Conservation (phyloP, 345 rosid genomes). For the Sisymbrium irio region DNA sequence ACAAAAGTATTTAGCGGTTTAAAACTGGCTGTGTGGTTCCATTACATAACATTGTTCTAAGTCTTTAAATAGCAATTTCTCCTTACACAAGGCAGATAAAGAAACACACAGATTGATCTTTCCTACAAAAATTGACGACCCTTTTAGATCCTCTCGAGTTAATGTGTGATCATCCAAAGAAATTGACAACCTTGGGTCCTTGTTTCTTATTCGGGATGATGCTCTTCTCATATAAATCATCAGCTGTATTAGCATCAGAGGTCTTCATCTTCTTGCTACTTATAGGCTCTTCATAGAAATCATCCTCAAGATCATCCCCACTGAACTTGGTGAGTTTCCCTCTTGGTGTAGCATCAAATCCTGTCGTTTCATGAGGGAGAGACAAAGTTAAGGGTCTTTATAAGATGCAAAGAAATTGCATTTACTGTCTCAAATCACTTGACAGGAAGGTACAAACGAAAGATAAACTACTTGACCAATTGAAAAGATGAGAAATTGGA, state of each 20-base stretch:
- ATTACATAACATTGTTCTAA: conserved; percentile 11
- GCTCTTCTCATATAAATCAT: conserved; percentile 32
- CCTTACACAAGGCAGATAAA: conserved; percentile 3
- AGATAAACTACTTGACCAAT: conserved; percentile 9
- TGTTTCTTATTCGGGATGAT: conserved; percentile 45
- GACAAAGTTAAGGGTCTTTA: neutral
- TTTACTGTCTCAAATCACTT: neutral
- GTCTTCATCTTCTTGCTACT: conserved; percentile 35
- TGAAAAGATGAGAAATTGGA: conserved; percentile 5
- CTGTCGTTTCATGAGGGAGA: conserved; percentile 37
- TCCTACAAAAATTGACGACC: conserved; percentile 32
- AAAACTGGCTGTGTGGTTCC: neutral
- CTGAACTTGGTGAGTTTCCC: conserved; percentile 67
- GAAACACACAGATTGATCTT: neutral
- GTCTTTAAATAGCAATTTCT: neutral
- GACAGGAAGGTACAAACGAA: neutral
- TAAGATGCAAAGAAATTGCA: neutral
- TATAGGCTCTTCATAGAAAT: conserved; percentile 46
- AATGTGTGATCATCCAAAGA: conserved; percentile 42
- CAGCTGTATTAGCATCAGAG: conserved; percentile 13
- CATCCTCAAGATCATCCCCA: conserved; percentile 93
- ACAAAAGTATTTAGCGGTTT: neutral
- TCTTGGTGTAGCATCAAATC: conserved; percentile 37
- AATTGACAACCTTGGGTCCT: conserved; percentile 72
- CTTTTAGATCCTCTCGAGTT: conserved; percentile 17